Evolutionary conservation across 306 rosid species (phyloP), one percentile per base, ranked within the genome.

Genomic region (Fragaria iinumae): DNA sequence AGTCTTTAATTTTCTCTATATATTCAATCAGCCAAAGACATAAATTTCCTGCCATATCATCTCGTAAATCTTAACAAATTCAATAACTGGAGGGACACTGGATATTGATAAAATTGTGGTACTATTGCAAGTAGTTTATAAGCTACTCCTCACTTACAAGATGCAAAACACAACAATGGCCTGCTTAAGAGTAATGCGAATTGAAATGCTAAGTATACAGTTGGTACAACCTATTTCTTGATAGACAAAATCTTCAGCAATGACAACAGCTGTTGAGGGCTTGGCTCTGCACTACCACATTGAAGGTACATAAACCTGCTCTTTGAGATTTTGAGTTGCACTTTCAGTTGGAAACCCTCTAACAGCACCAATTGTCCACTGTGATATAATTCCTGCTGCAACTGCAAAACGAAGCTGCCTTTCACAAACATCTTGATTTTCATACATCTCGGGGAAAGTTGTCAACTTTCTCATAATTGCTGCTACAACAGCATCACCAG

Each of bases 281-380:
- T 34, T 47, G 17, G 66, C 83, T 69, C 47, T 53, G 52, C 78
- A 39, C 72, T 89, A 92, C 99, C 99, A 96, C 97, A 96, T 50
- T 60, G 97, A 91, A 82, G 99, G 99, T 29, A 91, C 91, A 78
- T 89, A 96, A 83, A 96, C 99, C 84, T 96, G 96, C 82, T 96
- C 99, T 84, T 96, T 96, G 41, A 96, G 89, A 88, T 92, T 96
- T 84, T 96, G 98, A 3, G 98, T n/a, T 13, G 99, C 99, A 83
- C 96, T 95, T 85, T 95, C 99, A 3, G 96, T 86, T 50, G 99
- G 99, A 71, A 92, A 92, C 47, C 97, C 90, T 86, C 97, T 82
- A 12, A 92, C 90, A 23, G 87, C 97, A 72, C 99, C 98, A 32
- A 92, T 91, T 2, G 99, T 92, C 99, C 99, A 92, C 78, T 95